These are phyloP conservation scores for Trichoderma asperelloides DNA, from an alignment of 495 filamentous ascomycete genomes.

Conservation along the genomic window DNA sequence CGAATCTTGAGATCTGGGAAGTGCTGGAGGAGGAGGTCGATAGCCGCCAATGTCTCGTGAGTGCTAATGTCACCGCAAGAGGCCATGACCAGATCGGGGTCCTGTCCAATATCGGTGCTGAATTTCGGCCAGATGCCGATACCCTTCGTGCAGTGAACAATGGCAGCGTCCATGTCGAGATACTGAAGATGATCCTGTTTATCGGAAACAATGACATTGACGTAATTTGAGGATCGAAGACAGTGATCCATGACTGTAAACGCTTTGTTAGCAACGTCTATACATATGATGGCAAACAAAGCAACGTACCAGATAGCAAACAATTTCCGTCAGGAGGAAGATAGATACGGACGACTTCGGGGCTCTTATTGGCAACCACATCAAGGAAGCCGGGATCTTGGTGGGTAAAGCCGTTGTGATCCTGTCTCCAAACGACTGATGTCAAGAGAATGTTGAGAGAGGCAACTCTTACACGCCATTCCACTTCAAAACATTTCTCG, in stretches of 20 bases:
- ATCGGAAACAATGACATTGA: slow-evolving; percentile 68
- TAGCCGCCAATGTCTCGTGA: slow-evolving; percentile 60
- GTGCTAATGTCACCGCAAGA: slow-evolving; percentile 62
- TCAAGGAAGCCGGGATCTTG: slow-evolving; percentile 72
- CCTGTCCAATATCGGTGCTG: slow-evolving; percentile 45
- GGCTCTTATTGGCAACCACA: slow-evolving; percentile 64
- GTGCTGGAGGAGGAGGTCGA: slow-evolving; percentile 53
- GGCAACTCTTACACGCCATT: slow-evolving; percentile 57
- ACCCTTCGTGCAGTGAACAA: slow-evolving; percentile 64
- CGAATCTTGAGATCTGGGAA: slow-evolving; percentile 61
- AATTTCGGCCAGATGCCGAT: slow-evolving; percentile 42
- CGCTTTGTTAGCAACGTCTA: background rate
- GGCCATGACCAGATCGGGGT: slow-evolving; percentile 64
- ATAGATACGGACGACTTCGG: slow-evolving; percentile 68
- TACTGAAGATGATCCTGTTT: slow-evolving; percentile 70
- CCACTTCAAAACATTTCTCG: slow-evolving; percentile 63
- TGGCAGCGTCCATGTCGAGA: slow-evolving; percentile 56
- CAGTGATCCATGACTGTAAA: slow-evolving; percentile 52
- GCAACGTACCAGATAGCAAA: slow-evolving; percentile 41
- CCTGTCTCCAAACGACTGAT: slow-evolving; percentile 67
- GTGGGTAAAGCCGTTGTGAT: slow-evolving; percentile 74
- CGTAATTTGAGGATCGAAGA: slow-evolving; percentile 59
- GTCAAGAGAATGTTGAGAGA: slow-evolving; percentile 69
- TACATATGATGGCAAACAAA: background rate
- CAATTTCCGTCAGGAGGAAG: slow-evolving; percentile 68